Evolutionary conservation across 768 basidiomycete genomes (phyloP).

Genomic region (Lactarius sanguifluus): DNA sequence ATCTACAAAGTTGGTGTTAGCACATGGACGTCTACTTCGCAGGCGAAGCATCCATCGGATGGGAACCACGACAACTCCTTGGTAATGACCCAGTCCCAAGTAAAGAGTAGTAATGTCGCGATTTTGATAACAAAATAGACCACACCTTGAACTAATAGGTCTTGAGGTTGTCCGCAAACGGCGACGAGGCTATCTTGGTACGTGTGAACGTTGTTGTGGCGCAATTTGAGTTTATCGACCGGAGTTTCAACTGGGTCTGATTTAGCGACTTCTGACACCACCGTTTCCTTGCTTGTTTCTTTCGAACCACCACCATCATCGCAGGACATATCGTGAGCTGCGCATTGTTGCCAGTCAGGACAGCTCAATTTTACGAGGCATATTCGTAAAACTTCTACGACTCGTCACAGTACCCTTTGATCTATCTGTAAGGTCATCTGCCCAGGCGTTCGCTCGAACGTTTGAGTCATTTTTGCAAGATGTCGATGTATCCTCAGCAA

Average conservation of each 20-base stretch:
- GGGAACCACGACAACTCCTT: slow-evolving; percentile 4
- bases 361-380: slow-evolving; percentile 22
- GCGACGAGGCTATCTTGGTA: slow-evolving; percentile 28
- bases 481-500: slow-evolving; percentile 60
- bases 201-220: slow-evolving; percentile 23
- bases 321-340: slow-evolving; percentile 29
- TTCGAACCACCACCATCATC: slow-evolving; percentile 31
- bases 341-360: slow-evolving; percentile 24
- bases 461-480: slow-evolving; percentile 35
- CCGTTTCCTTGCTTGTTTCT: slow-evolving; percentile 19
- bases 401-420: slow-evolving; percentile 19
- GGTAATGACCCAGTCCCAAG: background rate
- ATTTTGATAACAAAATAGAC: slow-evolving; percentile 16
- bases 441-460: slow-evolving; percentile 23
- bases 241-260: slow-evolving; percentile 26
- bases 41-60: slow-evolving; percentile 43
- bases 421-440: slow-evolving; percentile 25
- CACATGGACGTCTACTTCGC: slow-evolving; percentile 36
- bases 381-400: slow-evolving; percentile 24
- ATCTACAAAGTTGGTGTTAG: slow-evolving; percentile 51
- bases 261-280: slow-evolving; percentile 1
- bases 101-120: background rate
- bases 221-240: slow-evolving; percentile 29
- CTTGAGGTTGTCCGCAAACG: slow-evolving; percentile 36
- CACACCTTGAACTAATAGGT: slow-evolving; percentile 36